These are phyloP conservation scores for Starmerella floricola DNA, from an alignment of 805 yeast genomes.

Conservation along the genomic window DNA sequence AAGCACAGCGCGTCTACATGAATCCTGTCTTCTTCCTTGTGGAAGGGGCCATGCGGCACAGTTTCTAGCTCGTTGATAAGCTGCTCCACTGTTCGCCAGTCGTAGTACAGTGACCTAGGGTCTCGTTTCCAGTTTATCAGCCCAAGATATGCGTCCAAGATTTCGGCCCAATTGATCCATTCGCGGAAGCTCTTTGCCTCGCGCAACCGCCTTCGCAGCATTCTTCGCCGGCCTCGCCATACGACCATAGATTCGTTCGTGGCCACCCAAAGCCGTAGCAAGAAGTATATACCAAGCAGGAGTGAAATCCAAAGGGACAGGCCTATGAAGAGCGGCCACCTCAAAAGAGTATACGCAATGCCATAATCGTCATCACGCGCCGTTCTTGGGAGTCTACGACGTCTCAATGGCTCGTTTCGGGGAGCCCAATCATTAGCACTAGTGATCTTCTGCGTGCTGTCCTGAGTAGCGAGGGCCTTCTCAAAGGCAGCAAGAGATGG, in stretches of 20 bases:
- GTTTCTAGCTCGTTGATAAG: slow-evolving; percentile 35
- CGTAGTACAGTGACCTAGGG: slow-evolving; percentile 55
- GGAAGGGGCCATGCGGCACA: slow-evolving; percentile 25
- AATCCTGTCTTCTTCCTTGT: slow-evolving; percentile 18
- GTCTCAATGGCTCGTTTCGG: slow-evolving; percentile 3
- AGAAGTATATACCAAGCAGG: slow-evolving; percentile 39
- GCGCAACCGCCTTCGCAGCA: slow-evolving; percentile 40
- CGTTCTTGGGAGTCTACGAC: slow-evolving; percentile 5
- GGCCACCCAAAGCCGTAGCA: slow-evolving; percentile 49
- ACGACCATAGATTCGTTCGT: slow-evolving; percentile 47
- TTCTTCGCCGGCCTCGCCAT: slow-evolving; percentile 48
- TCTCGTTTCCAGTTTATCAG: slow-evolving; percentile 53
- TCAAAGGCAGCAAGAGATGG: slow-evolving; percentile 13
- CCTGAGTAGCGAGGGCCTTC: slow-evolving; percentile 14
- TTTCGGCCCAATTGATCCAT: slow-evolving; percentile 49
- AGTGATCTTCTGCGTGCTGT: slow-evolving; percentile 19
- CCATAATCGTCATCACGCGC: slow-evolving; percentile 26
- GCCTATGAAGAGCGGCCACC: slow-evolving; percentile 53
- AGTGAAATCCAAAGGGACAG: slow-evolving; percentile 44
- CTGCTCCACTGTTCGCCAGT: slow-evolving; percentile 45
- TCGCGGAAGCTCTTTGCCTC: slow-evolving; percentile 42
- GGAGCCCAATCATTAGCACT: slow-evolving; percentile 24
- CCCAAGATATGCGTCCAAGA: slow-evolving; percentile 45
- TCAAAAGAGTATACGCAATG: slow-evolving; percentile 37
- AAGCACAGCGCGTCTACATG: slow-evolving; percentile 37